Base-by-base conservation (phyloP, 2,329 filamentous ascomycete genomes). In the Penicillium brasilianum region DNA sequence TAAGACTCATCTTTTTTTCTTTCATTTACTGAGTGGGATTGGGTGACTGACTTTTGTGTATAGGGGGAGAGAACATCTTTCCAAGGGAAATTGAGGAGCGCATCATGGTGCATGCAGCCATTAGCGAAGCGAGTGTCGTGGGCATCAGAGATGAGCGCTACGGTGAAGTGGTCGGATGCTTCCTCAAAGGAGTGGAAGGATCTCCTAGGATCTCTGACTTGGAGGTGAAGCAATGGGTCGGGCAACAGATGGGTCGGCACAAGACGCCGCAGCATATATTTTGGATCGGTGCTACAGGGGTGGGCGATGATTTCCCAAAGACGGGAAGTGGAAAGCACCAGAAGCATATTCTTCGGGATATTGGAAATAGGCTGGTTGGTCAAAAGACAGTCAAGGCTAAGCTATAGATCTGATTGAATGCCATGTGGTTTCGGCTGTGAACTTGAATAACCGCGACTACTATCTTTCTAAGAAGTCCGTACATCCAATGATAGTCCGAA, bases 51-150 rank as follows among this genome's bases (percentile, higher is more conserved):
- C 28, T n/a, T 32, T 14, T 9, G 8, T 22, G n/a, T 13, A 1
- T 13, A 83, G 86, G 88, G 48, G 88, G 88, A 44, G 88, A 90
- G 72, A 90, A 90, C 74, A 82, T 84, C 20, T 89, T 90, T 69
- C 89, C 89, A 0, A 81, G 89, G 20, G 88, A 91, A 72, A 90
- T 91, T 61, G 89, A 91, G 74, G 87, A 90, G 71, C 82, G 87
- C 1, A 81, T 91, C 13, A 78, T 87, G 60, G 80, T 81, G 2
- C 88, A 91, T 72, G 81, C 85, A 0, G 76, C 81, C 1, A 81
- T 91, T 22, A 72, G 77, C 1, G 81, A 85, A 34, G 88, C 88
- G 18, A 83, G 89, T 49, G 88, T 90, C 1, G 85, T 90, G 5
- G 89, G 87, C 0, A 79, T 90, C 39, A 56, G 57, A 22, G 44